Evolutionary conservation across 176 grass and related monocot genomes (phyloP).

Genomic region (Lolium rigidum): DNA sequence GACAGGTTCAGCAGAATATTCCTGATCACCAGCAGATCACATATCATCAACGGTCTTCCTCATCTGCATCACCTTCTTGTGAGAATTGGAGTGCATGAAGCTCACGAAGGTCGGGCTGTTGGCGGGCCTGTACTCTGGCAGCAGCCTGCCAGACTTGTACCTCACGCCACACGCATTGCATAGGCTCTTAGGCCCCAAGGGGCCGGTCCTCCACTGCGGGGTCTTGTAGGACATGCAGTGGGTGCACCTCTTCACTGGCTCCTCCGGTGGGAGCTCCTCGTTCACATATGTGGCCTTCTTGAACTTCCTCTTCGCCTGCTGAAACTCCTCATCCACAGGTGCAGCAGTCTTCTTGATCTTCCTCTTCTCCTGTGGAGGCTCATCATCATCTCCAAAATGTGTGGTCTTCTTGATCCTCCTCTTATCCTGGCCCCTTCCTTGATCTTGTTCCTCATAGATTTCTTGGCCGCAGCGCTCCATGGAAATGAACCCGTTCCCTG

Average conservation of each 20-base stretch:
- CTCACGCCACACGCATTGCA: conserved; percentile 86
- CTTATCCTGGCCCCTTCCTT: conserved; percentile 34
- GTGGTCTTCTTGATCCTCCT: conserved; percentile 45
- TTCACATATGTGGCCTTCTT: conserved; percentile 37
- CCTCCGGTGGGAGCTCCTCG: conserved; percentile 23
- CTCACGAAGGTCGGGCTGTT: conserved; percentile 94
- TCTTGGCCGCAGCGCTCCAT: conserved; percentile 40
- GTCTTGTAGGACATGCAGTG: conserved; percentile 85
- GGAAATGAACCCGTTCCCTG: conserved; percentile 45
- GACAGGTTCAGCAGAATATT: neutral
- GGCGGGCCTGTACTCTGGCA: conserved; percentile 90
- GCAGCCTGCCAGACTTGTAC: conserved; percentile 83
- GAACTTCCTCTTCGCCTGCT: conserved; percentile 43
- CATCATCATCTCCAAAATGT: conserved; percentile 33
- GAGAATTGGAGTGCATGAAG: conserved; percentile 91
- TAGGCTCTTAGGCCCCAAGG: conserved; percentile 75
- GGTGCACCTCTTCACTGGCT: conserved; percentile 59
- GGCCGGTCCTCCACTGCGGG: conserved; percentile 78
- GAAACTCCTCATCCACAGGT: conserved; percentile 20
- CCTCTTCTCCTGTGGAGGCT: conserved; percentile 25
- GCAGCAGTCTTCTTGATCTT: conserved; percentile 32
- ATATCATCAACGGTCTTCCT: conserved; percentile 50
- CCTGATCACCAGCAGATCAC: conserved; percentile 30
- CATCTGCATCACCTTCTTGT: conserved; percentile 98
- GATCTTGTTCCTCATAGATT: conserved; percentile 38